These are phyloP conservation scores for Fusarium drepaniforme DNA, from an alignment of 2,329 filamentous ascomycete genomes.

Conservation along the genomic window DNA sequence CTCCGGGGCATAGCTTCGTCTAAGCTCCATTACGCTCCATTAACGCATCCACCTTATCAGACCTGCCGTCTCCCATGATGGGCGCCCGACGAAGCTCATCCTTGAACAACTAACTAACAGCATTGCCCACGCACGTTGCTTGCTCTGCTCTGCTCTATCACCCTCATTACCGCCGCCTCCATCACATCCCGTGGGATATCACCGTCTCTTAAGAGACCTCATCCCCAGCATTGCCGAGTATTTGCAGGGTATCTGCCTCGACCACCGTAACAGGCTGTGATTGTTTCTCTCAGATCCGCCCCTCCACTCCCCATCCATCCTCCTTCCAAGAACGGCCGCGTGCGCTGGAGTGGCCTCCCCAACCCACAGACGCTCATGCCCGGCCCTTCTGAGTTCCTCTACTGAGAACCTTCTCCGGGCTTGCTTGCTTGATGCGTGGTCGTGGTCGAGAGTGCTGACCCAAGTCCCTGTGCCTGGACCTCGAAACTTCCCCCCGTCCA, in stretches of 20 bases:
- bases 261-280: conserved; percentile 41
- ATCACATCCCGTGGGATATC: conserved; percentile 29
- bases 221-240: conserved; percentile 36
- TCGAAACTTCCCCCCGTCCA: conserved; percentile 51
- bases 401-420: conserved; percentile 46
- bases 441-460: conserved; percentile 42
- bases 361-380: conserved; percentile 43
- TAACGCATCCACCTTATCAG: conserved; percentile 41
- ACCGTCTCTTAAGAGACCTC: conserved; percentile 34
- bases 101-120: conserved; percentile 12
- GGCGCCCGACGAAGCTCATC: conserved; percentile 36
- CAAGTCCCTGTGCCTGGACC: conserved; percentile 54
- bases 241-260: conserved; percentile 39
- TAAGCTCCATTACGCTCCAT: conserved; percentile 41
- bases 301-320: conserved; percentile 49
- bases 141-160: neutral
- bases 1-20: conserved; percentile 45
- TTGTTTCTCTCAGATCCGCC: conserved; percentile 43
- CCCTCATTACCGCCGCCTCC: conserved; percentile 7
- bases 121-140: conserved; percentile 26
- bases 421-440: conserved; percentile 43
- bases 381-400: conserved; percentile 40
- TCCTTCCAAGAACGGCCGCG: conserved; percentile 64
- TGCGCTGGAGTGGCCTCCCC: conserved; percentile 51
- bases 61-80: conserved; percentile 34